Base-by-base conservation (phyloP, 306 rosid species). In the Mimosa pudica region DNA sequence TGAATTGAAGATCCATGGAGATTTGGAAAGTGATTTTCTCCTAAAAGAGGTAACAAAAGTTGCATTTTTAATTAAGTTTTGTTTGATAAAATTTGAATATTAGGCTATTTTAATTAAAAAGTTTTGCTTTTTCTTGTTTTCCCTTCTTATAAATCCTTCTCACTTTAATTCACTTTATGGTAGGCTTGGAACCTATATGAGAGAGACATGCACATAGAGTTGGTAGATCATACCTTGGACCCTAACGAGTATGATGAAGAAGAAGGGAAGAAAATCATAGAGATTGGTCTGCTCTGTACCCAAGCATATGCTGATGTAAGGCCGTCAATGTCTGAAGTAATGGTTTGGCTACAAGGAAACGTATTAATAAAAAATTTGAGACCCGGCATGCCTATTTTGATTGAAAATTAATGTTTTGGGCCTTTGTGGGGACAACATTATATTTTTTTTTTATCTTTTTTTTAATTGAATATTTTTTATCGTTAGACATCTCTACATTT, bases 251-350 rank as follows among this genome's bases (percentile, higher is more conserved):
- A 66, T 66, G 14, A 66, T 3, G 46, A 2, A 66, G 71, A 66
- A 66, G 71, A 66, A 66, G 71, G 38, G 6, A 66, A 66, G 71
- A 66, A 41, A 16, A 17, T 41, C 2, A 36, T 66, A 66, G 71
- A 66, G 49, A 66, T 66, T 17, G 82, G 87, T 74, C 62, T 89
- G 36, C 33, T 85, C 68, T 91, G 93, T 88, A 85, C 88, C 32
- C 93, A 91, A 72, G 73, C 97, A 55, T 83, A 90, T 32, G 74
- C 91, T 18, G 70, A 79, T 17, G 11, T 67, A 51, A 89, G 96
- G 74, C 93, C 93, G 76, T 78, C 89, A 46, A 89, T 91, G 93
- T 86, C 92, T 80, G 89, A 91, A 84, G 72, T 85, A 0, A 88
- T 79, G 1, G 79, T 84, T 63, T 55, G 85, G 7, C 90, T 91